Percentiles rank a stretch among this genome's conserved stretches.
Evolutionary conservation across 73 alveolate species (phyloP).

Genomic region (Stentor coeruleus): DNA sequence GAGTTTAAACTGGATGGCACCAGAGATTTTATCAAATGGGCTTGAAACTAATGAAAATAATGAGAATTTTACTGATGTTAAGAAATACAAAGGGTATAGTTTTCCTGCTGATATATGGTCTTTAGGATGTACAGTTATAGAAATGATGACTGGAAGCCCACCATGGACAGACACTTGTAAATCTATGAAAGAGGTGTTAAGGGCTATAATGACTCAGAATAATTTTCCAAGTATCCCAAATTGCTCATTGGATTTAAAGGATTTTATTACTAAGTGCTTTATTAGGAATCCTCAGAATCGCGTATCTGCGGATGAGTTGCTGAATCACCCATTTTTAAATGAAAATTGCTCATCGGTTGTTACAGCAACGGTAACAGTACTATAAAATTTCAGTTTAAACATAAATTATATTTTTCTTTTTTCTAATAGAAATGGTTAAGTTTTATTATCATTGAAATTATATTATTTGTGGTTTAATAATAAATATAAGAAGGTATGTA

Average conservation of each 20-base stretch:
- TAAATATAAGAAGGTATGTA: no score
- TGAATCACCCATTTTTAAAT: conserved; percentile 36
- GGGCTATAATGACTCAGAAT: conserved; percentile 26
- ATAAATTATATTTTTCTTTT: no score
- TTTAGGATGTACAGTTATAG: conserved; percentile 41
- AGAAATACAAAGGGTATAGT: conserved; percentile 13
- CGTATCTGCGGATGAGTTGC: conserved; percentile 40
- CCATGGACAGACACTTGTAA: conserved; percentile 45
- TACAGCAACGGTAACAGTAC: no score
- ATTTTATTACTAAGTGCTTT: conserved; percentile 34
- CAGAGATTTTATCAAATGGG: no score
- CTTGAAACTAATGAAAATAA: no score
- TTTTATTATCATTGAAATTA: no score
- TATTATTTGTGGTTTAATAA: no score
- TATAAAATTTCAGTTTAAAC: no score
- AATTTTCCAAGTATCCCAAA: conserved; percentile 42
- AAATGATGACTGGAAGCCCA: conserved; percentile 39
- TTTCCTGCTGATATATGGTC: conserved; percentile 57
- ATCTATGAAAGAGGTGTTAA: conserved; percentile 34
- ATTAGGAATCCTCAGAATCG: conserved; percentile 32
- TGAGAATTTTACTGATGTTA: no score
- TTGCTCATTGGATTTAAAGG: conserved; percentile 20
- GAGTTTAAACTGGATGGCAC: conserved; percentile 45
- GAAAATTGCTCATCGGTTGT: background rate
- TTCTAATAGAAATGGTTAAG: no score